Evolutionary conservation across 179 eudicot genomes (phyloP).

Genomic region (Spinacia oleracea): DNA sequence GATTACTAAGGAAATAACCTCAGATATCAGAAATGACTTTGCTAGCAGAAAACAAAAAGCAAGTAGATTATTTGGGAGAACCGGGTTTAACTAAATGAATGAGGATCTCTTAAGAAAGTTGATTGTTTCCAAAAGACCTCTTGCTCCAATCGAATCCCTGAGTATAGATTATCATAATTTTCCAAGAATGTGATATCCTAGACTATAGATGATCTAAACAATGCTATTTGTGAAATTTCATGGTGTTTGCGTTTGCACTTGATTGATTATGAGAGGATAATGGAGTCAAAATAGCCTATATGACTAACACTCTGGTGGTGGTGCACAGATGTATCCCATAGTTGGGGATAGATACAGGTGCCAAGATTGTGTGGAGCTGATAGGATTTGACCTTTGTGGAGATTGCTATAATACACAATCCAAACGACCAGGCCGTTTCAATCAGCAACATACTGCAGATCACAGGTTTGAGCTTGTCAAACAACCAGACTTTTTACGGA

Average conservation of each 20-base stretch:
- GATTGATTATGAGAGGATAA: background rate
- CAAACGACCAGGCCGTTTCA: slow-evolving; percentile 75
- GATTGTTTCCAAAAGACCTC: background rate
- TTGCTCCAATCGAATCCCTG: no score
- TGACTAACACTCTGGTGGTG: slow-evolving; percentile 8
- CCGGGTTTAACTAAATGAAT: background rate
- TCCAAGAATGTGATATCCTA: background rate
- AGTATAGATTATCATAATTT: background rate
- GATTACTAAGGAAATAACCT: background rate
- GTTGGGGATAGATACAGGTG: slow-evolving; percentile 67
- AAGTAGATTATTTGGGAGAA: background rate
- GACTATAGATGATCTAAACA: background rate
- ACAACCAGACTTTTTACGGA: background rate
- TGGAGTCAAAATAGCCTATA: background rate
- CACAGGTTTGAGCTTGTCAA: slow-evolving; percentile 50
- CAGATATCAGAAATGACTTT: background rate
- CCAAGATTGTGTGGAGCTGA: slow-evolving; percentile 56
- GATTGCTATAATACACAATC: slow-evolving; percentile 60
- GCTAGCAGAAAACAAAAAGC: background rate
- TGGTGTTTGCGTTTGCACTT: background rate
- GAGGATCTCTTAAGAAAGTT: background rate
- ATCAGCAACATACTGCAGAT: slow-evolving; percentile 76
- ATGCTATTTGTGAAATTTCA: background rate
- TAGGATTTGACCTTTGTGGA: slow-evolving; percentile 76
- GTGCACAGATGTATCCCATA: slow-evolving; percentile 64